Evolutionary conservation across 192 early-diverging fungal genomes (phyloP).

Genomic region (Gaertneriomyces semiglobifer): DNA sequence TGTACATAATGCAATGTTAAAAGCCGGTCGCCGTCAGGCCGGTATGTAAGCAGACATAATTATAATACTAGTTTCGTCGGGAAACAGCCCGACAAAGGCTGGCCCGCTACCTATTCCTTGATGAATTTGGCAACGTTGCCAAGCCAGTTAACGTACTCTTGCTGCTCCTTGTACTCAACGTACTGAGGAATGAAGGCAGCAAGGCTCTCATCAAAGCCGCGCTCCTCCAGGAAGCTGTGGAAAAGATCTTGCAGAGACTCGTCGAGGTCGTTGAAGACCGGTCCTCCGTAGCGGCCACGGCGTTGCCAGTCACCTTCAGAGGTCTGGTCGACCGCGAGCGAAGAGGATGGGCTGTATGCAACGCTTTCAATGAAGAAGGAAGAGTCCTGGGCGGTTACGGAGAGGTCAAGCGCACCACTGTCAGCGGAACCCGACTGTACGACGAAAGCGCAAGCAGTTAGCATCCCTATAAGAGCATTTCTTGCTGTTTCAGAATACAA

Average conservation of each 20-base stretch:
- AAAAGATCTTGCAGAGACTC: slow-evolving; percentile 59
- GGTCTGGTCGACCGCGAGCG: slow-evolving; percentile 58
- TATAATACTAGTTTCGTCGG: too few species aligned
- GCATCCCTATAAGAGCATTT: not conserved
- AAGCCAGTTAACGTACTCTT: slow-evolving; percentile 89
- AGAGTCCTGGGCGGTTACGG: slow-evolving; percentile 77
- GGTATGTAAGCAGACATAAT: too few species aligned
- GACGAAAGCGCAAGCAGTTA: not conserved
- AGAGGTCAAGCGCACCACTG: slow-evolving; percentile 75
- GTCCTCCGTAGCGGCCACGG: slow-evolving; percentile 82
- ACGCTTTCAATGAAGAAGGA: slow-evolving; percentile 83
- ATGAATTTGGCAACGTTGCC: slow-evolving; percentile 77
- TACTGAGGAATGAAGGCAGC: slow-evolving; percentile 84
- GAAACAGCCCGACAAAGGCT: too few species aligned
- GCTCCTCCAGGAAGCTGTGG: slow-evolving; percentile 72
- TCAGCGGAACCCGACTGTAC: slow-evolving; percentile 12
- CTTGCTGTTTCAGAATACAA: slow-evolving; percentile 59
- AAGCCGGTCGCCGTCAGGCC: too few species aligned
- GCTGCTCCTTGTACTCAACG: slow-evolving; percentile 93
- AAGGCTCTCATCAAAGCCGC: slow-evolving; percentile 77
- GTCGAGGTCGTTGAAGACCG: slow-evolving; percentile 87
- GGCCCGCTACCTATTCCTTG: slow-evolving; percentile 14
- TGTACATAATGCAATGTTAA: too few species aligned
- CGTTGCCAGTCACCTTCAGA: slow-evolving; percentile 88
- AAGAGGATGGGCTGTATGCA: slow-evolving; percentile 60